Evolutionary conservation across 495 filamentous ascomycete species (phyloP), one percentile per base, ranked within the genome.

Genomic region (Talaromyces thailandensis): DNA sequence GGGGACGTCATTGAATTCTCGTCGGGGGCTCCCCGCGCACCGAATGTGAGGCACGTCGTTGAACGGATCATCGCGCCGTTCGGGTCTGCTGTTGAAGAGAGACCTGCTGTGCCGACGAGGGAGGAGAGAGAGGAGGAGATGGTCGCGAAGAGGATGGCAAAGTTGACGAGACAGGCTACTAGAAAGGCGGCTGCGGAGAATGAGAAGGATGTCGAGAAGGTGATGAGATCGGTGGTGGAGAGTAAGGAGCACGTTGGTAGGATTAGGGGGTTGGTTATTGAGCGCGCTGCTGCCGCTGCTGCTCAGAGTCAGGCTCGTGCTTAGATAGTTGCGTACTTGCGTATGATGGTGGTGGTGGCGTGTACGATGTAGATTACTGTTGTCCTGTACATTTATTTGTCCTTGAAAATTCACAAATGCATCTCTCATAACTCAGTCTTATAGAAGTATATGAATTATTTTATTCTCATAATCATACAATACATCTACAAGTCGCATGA

Each of bases 1-100:
- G 91, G 91, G 68, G 91, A 95, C 72, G 83, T 93, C 14, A 85
- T 95, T n/a, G 83, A 86, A 71, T 89, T 94, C 69, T 82, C 82
- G 23, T 81, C 86, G 23, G 86, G 86, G 48, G 86, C 76, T 68
- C 83, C 86, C 16, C 80, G 81, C 62, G 82, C 82, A 64, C 85
- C 86, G 60, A 69, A 73, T 59, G 90, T 93, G 64, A 85, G 81
- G 28, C 89, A 93, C 71, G 88, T 93, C 31, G 86, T 94, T 25
- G 86, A 88, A 70, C 72, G 81, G 59, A 93, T 95, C 67, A 78
- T 95, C 64, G 84, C 88, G 48, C 90, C 86, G 28, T 90, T 88
- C 63, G 89, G 86, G 7, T 67, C 74, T 9, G 80, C 82, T 3
- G 81, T 90, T 65, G 75, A 82, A 25, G 79, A 80, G 21, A 81